Base-by-base conservation (phyloP, 371 early-diverging fungal species). In the Amoeboaphelidium protococcarum region DNA sequence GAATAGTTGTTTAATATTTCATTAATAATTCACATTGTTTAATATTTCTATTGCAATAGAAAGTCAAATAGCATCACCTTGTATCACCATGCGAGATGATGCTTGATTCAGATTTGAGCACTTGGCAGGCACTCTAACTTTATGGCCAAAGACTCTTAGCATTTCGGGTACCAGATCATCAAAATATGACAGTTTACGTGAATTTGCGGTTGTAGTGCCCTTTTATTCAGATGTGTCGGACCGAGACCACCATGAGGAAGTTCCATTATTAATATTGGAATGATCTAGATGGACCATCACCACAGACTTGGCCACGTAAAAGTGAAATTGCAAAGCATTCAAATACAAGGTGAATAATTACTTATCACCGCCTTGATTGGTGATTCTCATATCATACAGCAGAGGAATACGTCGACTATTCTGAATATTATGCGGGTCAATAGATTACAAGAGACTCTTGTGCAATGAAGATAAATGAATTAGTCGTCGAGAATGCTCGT, bases 321-420 rank as follows among this genome's bases (percentile, higher is more conserved):
- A 75, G 21, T 60, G 52, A 48, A 58, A 75, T 0, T 59, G 63
- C 26, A 69, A 55, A 12, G 73, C 71, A 55, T 73, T 73, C 49
- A 75, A 48, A 20, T 66, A 58, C 1, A 75, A 52, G 2, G 73
- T 62, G 57, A 73, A 73, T 13, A 68, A 66, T 51, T 73, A 72
- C 47, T 73, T 75, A 47, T 75, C 75, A 0, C 72, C 75, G 1
- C 73, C 73, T 53, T 75, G 75, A 50, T 72, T 68, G 44, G 55
- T 58, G 53, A 73, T 73, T 10, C 75, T 62, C 19, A 59, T 72
- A 44, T 73, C 73, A 42, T 73, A 75, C 2, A 62, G 51, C 2
- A 69, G 73, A 50, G 20, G 6, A 42, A 19, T 19, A 31, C 16
- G 37, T 10, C 16, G 10, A 6, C 37, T 31, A 31, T 16, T 31